Percentiles rank a stretch among this genome's conserved stretches.
phyloP scores from a whole-genome alignment of 176 grass and related monocot species.

The Urochloa ruziziensis region DNA sequence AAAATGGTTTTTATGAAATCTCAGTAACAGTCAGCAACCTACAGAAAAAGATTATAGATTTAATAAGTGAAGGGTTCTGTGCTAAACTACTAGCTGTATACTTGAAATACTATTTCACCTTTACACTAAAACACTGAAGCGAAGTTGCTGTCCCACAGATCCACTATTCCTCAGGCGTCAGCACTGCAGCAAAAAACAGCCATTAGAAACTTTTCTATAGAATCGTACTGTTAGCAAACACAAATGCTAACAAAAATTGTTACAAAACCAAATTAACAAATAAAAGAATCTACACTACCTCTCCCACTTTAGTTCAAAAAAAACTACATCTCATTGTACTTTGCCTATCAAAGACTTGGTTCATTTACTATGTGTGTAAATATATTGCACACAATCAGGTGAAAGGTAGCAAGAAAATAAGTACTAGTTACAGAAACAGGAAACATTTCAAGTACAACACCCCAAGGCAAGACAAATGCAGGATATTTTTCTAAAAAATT shows the following conservation, averaged over 20 bases:
- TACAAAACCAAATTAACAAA: not conserved
- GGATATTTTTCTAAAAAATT: not conserved
- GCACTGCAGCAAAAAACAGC: conserved; percentile 42
- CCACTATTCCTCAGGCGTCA: conserved; percentile 60
- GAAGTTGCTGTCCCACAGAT: conserved; percentile 39
- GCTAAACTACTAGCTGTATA: not conserved
- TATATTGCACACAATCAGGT: not conserved
- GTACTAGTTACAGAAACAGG: not conserved
- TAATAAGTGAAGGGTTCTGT: not conserved
- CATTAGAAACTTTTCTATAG: not conserved
- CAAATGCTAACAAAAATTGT: not conserved
- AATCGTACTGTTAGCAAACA: not conserved
- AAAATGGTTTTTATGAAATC: conserved; percentile 24
- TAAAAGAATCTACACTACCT: not conserved
- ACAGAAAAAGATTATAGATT: not conserved
- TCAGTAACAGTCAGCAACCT: conserved; percentile 43
- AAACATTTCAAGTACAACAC: not conserved
- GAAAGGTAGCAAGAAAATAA: not conserved
- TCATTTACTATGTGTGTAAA: not conserved
- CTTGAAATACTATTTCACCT: conserved; percentile 20
- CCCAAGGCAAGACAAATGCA: not conserved
- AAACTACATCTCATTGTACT: not conserved
- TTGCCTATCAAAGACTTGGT: not conserved
- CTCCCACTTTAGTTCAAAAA: not conserved
- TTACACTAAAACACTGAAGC: conserved; percentile 37